Evolutionary conservation across 495 filamentous ascomycete genomes (phyloP), one percentile per base, ranked within the genome.

Genomic region (Aspergillus nidulans): DNA sequence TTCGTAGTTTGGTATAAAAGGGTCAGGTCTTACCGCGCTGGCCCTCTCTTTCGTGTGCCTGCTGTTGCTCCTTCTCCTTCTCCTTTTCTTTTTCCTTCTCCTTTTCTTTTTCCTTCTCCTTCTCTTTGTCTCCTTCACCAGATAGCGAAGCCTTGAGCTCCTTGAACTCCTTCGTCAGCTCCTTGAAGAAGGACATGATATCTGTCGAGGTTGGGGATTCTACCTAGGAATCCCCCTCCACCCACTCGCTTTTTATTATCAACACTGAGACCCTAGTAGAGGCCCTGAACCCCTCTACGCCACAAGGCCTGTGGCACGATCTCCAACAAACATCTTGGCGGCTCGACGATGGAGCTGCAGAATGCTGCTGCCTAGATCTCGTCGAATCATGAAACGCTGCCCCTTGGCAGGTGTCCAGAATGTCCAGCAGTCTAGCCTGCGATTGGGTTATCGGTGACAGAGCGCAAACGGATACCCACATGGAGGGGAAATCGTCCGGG

Each of bases 141-240:
- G 25, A 32, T 1, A 49, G 46, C 16, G 46, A 36, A 13, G 46
- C 46, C 30, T 49, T 49, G 8, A 49, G 46, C 30, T 49, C 46
- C 30, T 49, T 49, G 46, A 49, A 49, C 30, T 49, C 46, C 46
- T 49, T 49, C 28, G 46, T 38, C 1, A 49, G 30, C 4, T 16
- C 30, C 30, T 36, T 36, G 46, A 49, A 20, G 21, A 49, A 49
- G 16, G 46, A 49, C 46, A 49, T 49, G 12, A 1, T 46, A 16
- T 13, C 16, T 19, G n/a, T 4, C 26, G 9, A 28, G 30, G 2
- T 34, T 13, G 9, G 30, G 9, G 15, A 13, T 10, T 2, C 8
- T 6, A 34, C 3, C 9, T 28, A 9, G 26, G 30, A 34, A 34
- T 6, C 30, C 30, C 9, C 30, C 8, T 12, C 30, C 4, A 5